Base-by-base conservation (phyloP, 2,329 filamentous ascomycete genomes). In the Orbilia quercus region DNA sequence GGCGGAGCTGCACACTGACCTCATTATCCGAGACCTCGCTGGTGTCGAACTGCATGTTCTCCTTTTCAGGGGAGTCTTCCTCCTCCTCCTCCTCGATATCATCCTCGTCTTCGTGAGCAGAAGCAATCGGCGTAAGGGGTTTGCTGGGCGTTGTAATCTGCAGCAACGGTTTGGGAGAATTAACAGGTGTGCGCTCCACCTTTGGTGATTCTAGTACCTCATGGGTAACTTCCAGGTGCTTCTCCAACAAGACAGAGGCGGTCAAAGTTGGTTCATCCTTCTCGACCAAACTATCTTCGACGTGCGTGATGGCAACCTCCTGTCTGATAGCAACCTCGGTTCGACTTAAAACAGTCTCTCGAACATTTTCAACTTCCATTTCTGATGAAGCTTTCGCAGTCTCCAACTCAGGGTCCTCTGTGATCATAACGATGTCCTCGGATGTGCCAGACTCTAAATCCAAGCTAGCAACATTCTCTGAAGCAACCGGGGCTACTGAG, bases 1-100 rank as follows among this genome's bases (percentile, higher is more conserved):
- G 55, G 18, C 42, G 44, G 16, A 59, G 42, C 14, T 59, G 55
- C 25, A 36, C 18, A 42, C 55, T 48, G 7, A 28, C n/a, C 18
- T 40, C 51, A 55, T 55, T 55, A 40, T 53, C 36, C 9, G 36
- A 12, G 4, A 16, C 36, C n/a, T 16, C 25, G 48, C 48, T 20
- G 4, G n/a, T 20, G 18, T 50, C 47, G 23, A 12, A 12, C 23
- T 12, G 20, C 9, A 31, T 12, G n/a, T 53, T 20, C 22, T 50
- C n/a, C 7, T 50, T 50, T 9, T 25, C 45, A 28, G 23, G 12
- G 3, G 18, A 50, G 5, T 28, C 45, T 23, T 47, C 16, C 3
- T 47, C 44, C 7, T 12, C 20, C 7, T 50, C 20, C 4, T 28
- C 20, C 2, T 11, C 22, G 45, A 28, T n/a, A 50, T 14, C 45